Conservation (phyloP, 257 asterid species). For the Oldenlandia corymbosa region DNA sequence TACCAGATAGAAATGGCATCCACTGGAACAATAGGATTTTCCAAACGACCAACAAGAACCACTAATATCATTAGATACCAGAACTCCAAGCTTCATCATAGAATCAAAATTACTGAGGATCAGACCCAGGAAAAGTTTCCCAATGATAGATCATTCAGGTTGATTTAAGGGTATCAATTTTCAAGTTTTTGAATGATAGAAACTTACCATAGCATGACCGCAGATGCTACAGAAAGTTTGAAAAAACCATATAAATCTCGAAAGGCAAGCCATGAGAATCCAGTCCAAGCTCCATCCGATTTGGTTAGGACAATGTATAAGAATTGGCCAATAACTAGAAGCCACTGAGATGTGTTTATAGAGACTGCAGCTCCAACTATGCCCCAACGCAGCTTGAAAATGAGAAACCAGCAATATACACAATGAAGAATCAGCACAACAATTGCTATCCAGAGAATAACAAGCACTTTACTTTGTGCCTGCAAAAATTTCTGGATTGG, state of each 20-base stretch:
- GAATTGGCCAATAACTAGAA: conserved; percentile 48
- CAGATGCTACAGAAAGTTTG: conserved; percentile 75
- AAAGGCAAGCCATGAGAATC: conserved; percentile 74
- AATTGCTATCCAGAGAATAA: conserved; percentile 61
- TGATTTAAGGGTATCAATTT: background rate
- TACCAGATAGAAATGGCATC: conserved; percentile 93
- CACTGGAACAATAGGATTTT: conserved; percentile 62
- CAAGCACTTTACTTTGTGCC: conserved; percentile 66
- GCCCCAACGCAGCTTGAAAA: conserved; percentile 59
- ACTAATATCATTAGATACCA: conserved; percentile 75
- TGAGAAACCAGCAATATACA: conserved; percentile 62
- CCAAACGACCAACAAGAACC: conserved; percentile 67
- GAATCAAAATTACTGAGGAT: background rate
- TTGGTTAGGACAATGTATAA: conserved; percentile 48
- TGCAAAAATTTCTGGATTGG: conserved; percentile 84
- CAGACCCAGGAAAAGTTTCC: background rate
- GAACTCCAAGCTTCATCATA: conserved; percentile 71
- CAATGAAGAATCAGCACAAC: conserved; percentile 42
- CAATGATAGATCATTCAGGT: background rate
- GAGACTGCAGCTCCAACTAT: conserved; percentile 64
- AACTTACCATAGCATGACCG: conserved; percentile 66
- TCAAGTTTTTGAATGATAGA: background rate
- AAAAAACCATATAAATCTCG: conserved; percentile 55
- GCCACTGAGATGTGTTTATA: conserved; percentile 65
- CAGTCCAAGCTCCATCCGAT: conserved; percentile 77